Evolutionary conservation across 2,329 filamentous ascomycete genomes (phyloP).

Genomic region (Fragosphaeria purpurea): DNA sequence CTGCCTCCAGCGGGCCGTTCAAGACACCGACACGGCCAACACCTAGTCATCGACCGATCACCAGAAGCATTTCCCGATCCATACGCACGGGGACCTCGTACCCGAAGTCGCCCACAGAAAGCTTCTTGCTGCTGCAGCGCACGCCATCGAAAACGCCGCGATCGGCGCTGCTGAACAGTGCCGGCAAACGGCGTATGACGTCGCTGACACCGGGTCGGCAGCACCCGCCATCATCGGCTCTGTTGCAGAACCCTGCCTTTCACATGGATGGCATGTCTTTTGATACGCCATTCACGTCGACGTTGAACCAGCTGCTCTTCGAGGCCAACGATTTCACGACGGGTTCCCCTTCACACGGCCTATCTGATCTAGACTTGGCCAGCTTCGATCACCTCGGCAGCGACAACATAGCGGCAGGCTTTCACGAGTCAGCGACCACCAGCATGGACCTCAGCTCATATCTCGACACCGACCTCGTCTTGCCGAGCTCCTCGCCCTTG

Average conservation of each 20-base stretch:
- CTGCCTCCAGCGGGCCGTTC: conserved; percentile 36
- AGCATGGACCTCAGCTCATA: conserved; percentile 38
- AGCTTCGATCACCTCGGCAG: conserved; percentile 29
- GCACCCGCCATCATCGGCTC: conserved; percentile 8
- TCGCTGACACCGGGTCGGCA: conserved; percentile 10
- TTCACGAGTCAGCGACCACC: conserved; percentile 8
- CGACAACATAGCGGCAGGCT: conserved; percentile 20
- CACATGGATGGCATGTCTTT: conserved; percentile 23
- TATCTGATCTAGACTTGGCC: conserved; percentile 34
- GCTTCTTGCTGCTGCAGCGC: conserved; percentile 27
- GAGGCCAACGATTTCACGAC: conserved; percentile 39
- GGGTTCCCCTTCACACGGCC: conserved; percentile 26
- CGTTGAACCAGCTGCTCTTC: conserved; percentile 54
- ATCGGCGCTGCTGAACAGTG: conserved; percentile 21
- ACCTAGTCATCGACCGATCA: conserved; percentile 50
- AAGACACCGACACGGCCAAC: conserved; percentile 56
- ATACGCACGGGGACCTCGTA: conserved; percentile 36
- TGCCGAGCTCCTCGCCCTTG: conserved; percentile 39
- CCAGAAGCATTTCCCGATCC: conserved; percentile 49
- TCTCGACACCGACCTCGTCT: conserved; percentile 35
- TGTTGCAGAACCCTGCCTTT: conserved; percentile 22
- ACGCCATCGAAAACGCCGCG: conserved; percentile 38
- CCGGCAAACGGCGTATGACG: conserved; percentile 29
- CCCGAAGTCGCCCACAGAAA: conserved; percentile 33
- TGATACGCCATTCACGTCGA: conserved; percentile 51